phyloP scores from a whole-genome alignment of 768 basidiomycete species.

The Kwoniella europaea region DNA sequence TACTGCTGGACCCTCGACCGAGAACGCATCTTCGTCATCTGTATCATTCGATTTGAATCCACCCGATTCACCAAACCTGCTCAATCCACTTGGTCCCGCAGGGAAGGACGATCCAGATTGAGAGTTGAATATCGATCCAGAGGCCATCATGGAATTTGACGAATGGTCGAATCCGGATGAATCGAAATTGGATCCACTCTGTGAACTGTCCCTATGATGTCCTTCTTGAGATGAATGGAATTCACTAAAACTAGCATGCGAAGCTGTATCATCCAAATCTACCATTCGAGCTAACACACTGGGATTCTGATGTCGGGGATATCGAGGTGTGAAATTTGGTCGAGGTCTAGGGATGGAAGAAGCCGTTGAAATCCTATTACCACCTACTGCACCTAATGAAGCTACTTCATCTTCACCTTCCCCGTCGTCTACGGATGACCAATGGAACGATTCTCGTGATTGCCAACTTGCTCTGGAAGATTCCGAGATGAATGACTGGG shows the following conservation, averaged over 20 bases:
- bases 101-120: slow-evolving; percentile 38
- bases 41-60: slow-evolving; percentile 50
- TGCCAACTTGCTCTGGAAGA: slow-evolving; percentile 56
- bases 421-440: slow-evolving; percentile 49
- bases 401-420: slow-evolving; percentile 27
- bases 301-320: slow-evolving; percentile 54
- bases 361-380: slow-evolving; percentile 44
- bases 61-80: slow-evolving; percentile 44
- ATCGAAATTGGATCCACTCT: slow-evolving; percentile 17
- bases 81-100: slow-evolving; percentile 46
- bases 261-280: slow-evolving; percentile 36
- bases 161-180: slow-evolving; percentile 20
- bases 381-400: slow-evolving; percentile 23
- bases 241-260: slow-evolving; percentile 52
- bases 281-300: slow-evolving; percentile 47
- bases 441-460: slow-evolving; percentile 51
- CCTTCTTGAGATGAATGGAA: slow-evolving; percentile 39
- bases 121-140: slow-evolving; percentile 24
- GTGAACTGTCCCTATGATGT: slow-evolving; percentile 15
- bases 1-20: slow-evolving; percentile 46
- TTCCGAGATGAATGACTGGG: slow-evolving; percentile 47
- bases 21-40: slow-evolving; percentile 44
- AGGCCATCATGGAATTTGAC: slow-evolving; percentile 28
- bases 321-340: slow-evolving; percentile 56
- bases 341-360: slow-evolving; percentile 52